Conservation (phyloP, 495 filamentous ascomycete genomes). For the Extremus antarcticus region DNA sequence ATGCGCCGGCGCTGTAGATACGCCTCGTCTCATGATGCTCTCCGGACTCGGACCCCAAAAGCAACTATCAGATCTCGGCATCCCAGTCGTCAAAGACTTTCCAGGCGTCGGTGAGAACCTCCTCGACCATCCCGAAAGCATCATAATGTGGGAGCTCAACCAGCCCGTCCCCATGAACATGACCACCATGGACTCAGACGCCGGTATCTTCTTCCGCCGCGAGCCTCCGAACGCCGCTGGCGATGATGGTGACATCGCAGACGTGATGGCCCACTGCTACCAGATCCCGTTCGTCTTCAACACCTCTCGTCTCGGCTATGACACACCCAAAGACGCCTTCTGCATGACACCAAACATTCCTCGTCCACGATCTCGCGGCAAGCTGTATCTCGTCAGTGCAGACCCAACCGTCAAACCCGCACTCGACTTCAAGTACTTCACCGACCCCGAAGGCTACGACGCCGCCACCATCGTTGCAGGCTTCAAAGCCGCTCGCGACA, state of each 20-base stretch:
- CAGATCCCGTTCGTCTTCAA: conserved; percentile 66
- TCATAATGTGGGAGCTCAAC: conserved; percentile 79
- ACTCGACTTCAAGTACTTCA: conserved; percentile 82
- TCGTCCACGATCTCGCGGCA: conserved; percentile 62
- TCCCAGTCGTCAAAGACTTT: conserved; percentile 59
- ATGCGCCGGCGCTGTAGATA: conserved; percentile 69
- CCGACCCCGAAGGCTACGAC: conserved; percentile 73
- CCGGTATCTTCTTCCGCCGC: conserved; percentile 71
- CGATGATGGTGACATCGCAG: conserved; percentile 54
- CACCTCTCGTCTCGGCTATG: conserved; percentile 55
- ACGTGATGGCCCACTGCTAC: conserved; percentile 89
- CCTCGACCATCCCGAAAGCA: conserved; percentile 64
- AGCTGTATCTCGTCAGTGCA: conserved; percentile 57
- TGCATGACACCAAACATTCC: conserved; percentile 91
- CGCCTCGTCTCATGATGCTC: conserved; percentile 59
- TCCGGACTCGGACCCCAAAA: conserved; percentile 63
- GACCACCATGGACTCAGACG: conserved; percentile 78
- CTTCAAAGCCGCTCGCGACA: conserved; percentile 56
- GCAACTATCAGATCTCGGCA: conserved; percentile 53
- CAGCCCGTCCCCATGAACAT: conserved; percentile 60
- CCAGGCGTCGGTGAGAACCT: conserved; percentile 74
- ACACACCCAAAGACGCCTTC: conserved; percentile 64
- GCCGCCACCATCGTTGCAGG: conserved; percentile 72
- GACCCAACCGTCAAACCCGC: conserved; percentile 67
- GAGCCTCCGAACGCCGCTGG: conserved; percentile 52